A percentile compares a stretch with the other conserved stretches of the same genome.
phyloP scores from a whole-genome alignment of 2,329 filamentous ascomycete genomes.

The Scedosporium aurantiacum region DNA sequence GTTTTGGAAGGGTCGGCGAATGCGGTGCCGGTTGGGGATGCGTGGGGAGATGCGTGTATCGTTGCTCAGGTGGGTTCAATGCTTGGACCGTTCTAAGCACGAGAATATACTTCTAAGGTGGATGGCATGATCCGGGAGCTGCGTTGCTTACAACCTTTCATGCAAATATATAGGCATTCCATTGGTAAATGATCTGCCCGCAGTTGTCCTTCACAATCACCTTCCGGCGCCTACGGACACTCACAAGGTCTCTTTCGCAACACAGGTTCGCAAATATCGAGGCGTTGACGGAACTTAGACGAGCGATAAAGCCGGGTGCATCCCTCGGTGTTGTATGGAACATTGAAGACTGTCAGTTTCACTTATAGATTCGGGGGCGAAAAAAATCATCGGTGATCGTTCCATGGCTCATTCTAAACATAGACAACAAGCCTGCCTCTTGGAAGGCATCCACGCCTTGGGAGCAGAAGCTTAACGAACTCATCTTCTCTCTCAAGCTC shows the following conservation, averaged over 20 bases:
- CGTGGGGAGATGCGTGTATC: conserved; percentile 53
- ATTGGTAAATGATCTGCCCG: conserved; percentile 34
- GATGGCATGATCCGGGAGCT: neutral
- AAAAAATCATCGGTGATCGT: neutral
- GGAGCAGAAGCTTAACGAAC: conserved; percentile 51
- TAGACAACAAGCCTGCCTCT: conserved; percentile 51
- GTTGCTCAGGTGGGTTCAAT: conserved; percentile 50
- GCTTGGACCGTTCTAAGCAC: neutral
- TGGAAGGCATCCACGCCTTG: conserved; percentile 48
- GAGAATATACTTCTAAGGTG: neutral
- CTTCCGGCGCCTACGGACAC: neutral
- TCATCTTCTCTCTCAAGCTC: conserved; percentile 37
- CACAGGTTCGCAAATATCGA: conserved; percentile 55
- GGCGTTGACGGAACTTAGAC: conserved; percentile 54
- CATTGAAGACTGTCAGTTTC: conserved; percentile 52
- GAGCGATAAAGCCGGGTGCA: conserved; percentile 49
- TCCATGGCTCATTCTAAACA: neutral
- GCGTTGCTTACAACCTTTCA: conserved; percentile 7
- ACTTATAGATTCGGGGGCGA: neutral
- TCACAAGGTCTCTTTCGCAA: neutral
- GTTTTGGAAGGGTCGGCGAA: conserved; percentile 48
- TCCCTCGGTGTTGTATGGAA: conserved; percentile 64
- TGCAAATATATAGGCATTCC: conserved; percentile 30
- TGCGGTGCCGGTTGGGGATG: conserved; percentile 41
- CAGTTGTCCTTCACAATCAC: too few relatives aligned